Evolutionary conservation across 2,329 filamentous ascomycete species (phyloP), one percentile per base, ranked within the genome.

Genomic region (Coniochaeta ligniaria): DNA sequence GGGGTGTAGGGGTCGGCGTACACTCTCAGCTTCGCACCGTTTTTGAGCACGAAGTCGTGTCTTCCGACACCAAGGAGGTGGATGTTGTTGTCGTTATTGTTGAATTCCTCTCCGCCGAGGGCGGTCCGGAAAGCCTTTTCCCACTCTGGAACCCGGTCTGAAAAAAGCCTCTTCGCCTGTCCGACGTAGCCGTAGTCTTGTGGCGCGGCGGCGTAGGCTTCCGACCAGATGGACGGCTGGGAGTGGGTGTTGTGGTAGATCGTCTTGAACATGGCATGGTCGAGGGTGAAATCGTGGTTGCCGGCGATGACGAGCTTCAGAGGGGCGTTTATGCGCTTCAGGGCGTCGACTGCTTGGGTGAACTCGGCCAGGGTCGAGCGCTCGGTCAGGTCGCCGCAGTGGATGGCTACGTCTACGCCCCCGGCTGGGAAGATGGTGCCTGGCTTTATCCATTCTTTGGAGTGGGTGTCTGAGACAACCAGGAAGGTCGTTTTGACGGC

Each of bases 1-100:
- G 81, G 81, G 0, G 83, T 85, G 60, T 74, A 80, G 1, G 80
- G 81, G 61, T 80, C 84, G 3, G 82, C 81, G 58, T 80, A 85
- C 9, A 86, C 70, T 0, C 64, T 76, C 17, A 86, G 66, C 0
- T 28, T 55, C 0, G 82, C 78, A 1, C 83, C 81, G 65, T 84
- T 86, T 1, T 64, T 20, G 0, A 87, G 72, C 1, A 47, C 60
- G 60, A 86, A 82, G 1, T 62, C 52, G 62, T 85, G 70, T 0
- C 66, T 78, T 2, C 83, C 83, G 68, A 83, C 76, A 6, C 82
- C 76, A 0, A 86, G 71, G 38, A 83, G 78, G 1, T 64, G 65
- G 2, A 86, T 78, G 20, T 61, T 57, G n/a, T 31, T n/a, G n/a
- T n/a, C n/a, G n/a, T n/a, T n/a, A n/a, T n/a, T n/a, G n/a, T n/a